phyloP scores from a whole-genome alignment of 495 filamentous ascomycete genomes.

The Elasticomyces elasticus region DNA sequence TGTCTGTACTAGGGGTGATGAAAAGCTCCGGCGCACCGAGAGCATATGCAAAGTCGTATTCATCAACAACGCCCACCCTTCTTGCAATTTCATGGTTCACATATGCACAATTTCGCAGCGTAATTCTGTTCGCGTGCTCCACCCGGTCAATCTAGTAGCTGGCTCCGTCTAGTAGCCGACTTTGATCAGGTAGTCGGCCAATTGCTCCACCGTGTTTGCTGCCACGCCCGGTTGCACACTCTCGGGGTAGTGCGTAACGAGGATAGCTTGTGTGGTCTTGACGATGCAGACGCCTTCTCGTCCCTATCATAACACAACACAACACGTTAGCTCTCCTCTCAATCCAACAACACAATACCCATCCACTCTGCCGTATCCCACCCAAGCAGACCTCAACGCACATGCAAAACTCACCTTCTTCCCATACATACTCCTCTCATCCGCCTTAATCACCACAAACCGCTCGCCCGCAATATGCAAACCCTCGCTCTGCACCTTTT shows the following conservation, averaged over 20 bases:
- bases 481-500: constrained; percentile 47
- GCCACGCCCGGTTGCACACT: constrained; percentile 53
- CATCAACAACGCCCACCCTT: not conserved
- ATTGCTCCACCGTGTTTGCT: constrained; percentile 52
- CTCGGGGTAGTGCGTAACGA: constrained; percentile 79
- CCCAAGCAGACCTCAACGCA: not conserved
- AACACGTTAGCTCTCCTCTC: not conserved
- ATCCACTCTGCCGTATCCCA: not conserved
- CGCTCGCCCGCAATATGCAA: constrained; percentile 60
- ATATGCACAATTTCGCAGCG: constrained; percentile 15
- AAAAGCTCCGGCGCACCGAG: not conserved
- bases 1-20: not conserved
- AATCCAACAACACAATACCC: not conserved
- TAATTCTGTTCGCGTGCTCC: not conserved
- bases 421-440: constrained; percentile 70
- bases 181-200: constrained; percentile 65
- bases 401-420: constrained; percentile 55
- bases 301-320: constrained; percentile 43
- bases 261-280: constrained; percentile 75
- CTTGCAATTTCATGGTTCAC: constrained; percentile 9
- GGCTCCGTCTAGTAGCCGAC: constrained; percentile 49
- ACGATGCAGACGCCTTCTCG: constrained; percentile 68
- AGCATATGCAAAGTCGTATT: constrained; percentile 1
- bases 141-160: not conserved
- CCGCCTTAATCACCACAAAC: constrained; percentile 62